A percentile compares a stretch with the other conserved stretches of the same genome.
Evolutionary conservation across 805 yeast genomes (phyloP).

Genomic region (Starmerella bombi): DNA sequence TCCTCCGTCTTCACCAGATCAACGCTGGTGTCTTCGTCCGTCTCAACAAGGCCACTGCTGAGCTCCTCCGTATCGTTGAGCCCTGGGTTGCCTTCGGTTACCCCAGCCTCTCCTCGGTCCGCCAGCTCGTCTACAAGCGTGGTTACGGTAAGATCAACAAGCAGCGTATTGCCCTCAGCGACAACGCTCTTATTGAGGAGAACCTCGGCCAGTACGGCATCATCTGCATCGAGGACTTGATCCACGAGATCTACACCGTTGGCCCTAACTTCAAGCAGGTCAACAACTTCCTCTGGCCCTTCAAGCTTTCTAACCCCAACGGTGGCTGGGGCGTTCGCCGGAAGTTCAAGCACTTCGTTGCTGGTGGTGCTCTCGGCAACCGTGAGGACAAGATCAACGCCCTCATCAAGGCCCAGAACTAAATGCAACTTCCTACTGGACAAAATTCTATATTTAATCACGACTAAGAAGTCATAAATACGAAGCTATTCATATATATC

Average conservation of each 20-base stretch:
- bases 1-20: conserved; percentile 84
- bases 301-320: conserved; percentile 89
- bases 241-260: conserved; percentile 91
- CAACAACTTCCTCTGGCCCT: conserved; percentile 97
- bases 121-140: conserved; percentile 93
- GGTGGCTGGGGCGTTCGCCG: conserved; percentile 97
- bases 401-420: conserved; percentile 88
- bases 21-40: conserved; percentile 91
- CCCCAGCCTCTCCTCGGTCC: conserved; percentile 84
- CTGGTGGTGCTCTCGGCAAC: conserved; percentile 98
- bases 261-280: conserved; percentile 99
- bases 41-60: conserved; percentile 89
- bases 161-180: conserved; percentile 84
- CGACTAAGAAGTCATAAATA: neutral
- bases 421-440: no score
- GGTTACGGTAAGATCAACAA: conserved; percentile 95
- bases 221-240: conserved; percentile 80
- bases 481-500: neutral
- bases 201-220: conserved; percentile 86
- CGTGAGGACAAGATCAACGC: conserved; percentile 92
- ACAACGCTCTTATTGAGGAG: conserved; percentile 80
- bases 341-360: conserved; percentile 94
- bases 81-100: conserved; percentile 96
- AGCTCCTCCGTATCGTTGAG: conserved; percentile 85
- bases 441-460: neutral